Percentiles rank a stretch among this genome's conserved stretches.
phyloP scores from a whole-genome alignment of 2,329 filamentous ascomycete genomes.

The Trichoderma afroharzianum region DNA sequence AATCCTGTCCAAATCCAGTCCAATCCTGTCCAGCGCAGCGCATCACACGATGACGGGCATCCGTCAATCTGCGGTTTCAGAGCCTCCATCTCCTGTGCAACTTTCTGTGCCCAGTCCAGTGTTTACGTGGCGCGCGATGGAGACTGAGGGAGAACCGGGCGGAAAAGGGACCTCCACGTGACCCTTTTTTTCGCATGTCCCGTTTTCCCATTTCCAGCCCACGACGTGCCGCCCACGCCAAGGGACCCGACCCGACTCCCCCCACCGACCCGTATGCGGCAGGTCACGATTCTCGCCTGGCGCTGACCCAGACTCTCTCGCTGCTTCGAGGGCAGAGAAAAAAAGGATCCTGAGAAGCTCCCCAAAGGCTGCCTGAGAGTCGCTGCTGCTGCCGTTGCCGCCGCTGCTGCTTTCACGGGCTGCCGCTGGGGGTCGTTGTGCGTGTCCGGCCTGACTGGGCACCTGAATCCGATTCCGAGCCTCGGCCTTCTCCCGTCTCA shows the following conservation, averaged over 20 bases:
- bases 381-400: constrained; percentile 6
- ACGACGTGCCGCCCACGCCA: constrained; percentile 12
- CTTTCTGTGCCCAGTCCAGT: not conserved
- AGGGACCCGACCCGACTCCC: constrained; percentile 12
- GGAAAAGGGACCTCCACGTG: constrained; percentile 18
- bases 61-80: constrained; percentile 2
- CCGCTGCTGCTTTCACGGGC: constrained; percentile 11
- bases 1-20: not conserved
- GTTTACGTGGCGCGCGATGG: constrained; percentile 13
- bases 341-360: not conserved
- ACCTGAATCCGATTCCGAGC: not conserved
- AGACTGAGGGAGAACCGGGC: not conserved
- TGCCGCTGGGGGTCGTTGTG: constrained; percentile 14
- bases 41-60: not conserved
- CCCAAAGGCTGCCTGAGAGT: not conserved
- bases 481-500: not conserved
- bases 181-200: constrained; percentile 4
- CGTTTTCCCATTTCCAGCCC: not conserved
- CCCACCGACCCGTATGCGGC: constrained; percentile 18
- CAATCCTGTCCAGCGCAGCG: not conserved
- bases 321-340: not conserved
- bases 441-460: not conserved
- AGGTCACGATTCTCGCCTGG: constrained; percentile 20
- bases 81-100: not conserved
- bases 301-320: constrained; percentile 9